A percentile compares a stretch with the other conserved stretches of the same genome.
These are phyloP conservation scores for Phytophthora melonis DNA, from an alignment of 352 stramenopile genomes.

Conservation along the genomic window DNA sequence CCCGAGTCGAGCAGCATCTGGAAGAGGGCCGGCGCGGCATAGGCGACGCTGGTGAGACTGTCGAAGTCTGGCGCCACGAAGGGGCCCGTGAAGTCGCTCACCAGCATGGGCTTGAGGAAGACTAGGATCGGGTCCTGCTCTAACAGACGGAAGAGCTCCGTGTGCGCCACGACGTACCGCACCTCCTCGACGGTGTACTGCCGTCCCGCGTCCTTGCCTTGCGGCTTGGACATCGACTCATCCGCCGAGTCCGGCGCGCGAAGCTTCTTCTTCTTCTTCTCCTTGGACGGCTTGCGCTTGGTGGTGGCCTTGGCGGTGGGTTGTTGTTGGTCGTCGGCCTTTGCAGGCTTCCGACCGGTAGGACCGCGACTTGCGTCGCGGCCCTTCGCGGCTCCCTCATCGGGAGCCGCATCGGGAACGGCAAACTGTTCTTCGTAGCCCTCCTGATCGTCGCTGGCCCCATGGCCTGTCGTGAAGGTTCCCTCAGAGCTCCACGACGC, in stretches of 20 bases:
- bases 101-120: too few relatives aligned
- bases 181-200: too few relatives aligned
- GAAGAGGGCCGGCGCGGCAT: too few relatives aligned
- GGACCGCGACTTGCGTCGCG: not conserved
- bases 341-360: conserved; percentile 1
- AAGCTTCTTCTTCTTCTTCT: conserved; percentile 18
- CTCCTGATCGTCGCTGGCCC: conserved; percentile 7
- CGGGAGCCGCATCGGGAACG: conserved; percentile 15
- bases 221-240: not conserved
- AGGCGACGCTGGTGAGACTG: too few relatives aligned
- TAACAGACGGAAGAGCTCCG: not conserved
- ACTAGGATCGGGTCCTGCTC: too few relatives aligned
- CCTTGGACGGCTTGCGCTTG: not conserved
- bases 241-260: conserved; percentile 2
- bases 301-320: not conserved
- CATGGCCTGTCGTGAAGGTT: conserved; percentile 10
- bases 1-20: too few relatives aligned
- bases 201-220: too few relatives aligned
- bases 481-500: conserved; percentile 13
- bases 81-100: too few relatives aligned
- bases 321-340: conserved; percentile 1
- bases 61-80: too few relatives aligned
- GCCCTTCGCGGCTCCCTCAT: not conserved
- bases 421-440: conserved; percentile 8
- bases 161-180: too few relatives aligned